Conservation (phyloP, 352 stramenopile genomes). For the Hyaloperonospora arabidopsidis region DNA sequence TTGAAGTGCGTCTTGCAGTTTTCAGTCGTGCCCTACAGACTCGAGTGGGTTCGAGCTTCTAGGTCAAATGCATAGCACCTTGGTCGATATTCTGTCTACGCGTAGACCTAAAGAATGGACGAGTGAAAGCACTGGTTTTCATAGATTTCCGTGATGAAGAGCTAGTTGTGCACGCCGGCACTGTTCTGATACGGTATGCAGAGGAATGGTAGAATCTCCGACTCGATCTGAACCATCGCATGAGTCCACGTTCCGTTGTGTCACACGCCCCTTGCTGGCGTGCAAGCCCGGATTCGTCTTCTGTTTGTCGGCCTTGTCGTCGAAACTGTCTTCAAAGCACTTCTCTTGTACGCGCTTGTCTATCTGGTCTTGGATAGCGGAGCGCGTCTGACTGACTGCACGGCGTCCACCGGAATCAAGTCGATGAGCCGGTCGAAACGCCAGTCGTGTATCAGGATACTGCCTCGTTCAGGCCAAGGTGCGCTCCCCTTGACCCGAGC, state of each 20-base stretch:
- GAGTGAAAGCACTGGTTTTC: conserved; percentile 56
- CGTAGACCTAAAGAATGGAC: conserved; percentile 58
- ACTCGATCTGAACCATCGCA: conserved; percentile 80
- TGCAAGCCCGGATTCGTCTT: neutral
- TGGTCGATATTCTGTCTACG: conserved; percentile 77
- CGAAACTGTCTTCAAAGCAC: conserved; percentile 2
- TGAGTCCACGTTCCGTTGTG: conserved; percentile 50
- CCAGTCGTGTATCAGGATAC: conserved; percentile 47
- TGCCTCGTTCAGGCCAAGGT: conserved; percentile 52
- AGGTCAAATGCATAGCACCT: conserved; percentile 65
- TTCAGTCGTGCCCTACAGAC: no score
- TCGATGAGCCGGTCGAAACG: conserved; percentile 71
- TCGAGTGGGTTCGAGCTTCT: no score
- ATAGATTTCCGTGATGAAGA: conserved; percentile 78
- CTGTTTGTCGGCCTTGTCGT: neutral
- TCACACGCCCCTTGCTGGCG: conserved; percentile 4
- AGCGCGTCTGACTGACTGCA: conserved; percentile 18
- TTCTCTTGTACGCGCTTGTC: conserved; percentile 13
- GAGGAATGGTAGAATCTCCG: conserved; percentile 1
- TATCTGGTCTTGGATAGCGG: conserved; percentile 13
- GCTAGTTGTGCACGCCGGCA: conserved; percentile 50
- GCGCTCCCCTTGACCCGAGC: conserved; percentile 89
- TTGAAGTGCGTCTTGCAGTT: no score
- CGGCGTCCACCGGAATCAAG: conserved; percentile 46
- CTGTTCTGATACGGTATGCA: conserved; percentile 26